Evolutionary conservation across 495 filamentous ascomycete genomes (phyloP), one percentile per base, ranked within the genome.

Genomic region (Haplographium delicatum): DNA sequence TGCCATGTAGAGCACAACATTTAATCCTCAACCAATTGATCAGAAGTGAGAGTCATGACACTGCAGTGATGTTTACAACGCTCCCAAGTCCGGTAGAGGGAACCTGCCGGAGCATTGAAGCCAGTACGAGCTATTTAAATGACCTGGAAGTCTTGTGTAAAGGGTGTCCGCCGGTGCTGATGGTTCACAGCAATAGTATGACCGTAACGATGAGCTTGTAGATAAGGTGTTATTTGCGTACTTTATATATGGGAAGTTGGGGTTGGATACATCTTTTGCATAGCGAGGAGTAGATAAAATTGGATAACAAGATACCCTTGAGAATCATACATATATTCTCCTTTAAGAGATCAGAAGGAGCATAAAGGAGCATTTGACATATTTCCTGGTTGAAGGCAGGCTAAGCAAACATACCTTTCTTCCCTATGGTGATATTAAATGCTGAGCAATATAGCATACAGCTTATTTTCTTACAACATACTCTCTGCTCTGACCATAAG

Each of bases 151-250:
- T 91, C 31, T 65, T 86, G 47, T 88, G 81, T 64, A 72, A 82
- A 56, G 81, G 73, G 2, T 63, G 82, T 44, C 83, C 86, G 38
- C 84, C 89, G 8, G 75, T 82, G 42, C 62, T 94, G 26, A 56
- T 93, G 54, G 85, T 94, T n/a, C 78, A 93, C 68, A 89, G 85
- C 61, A 94, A 93, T 68, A 89, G 85, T 54, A 87, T 94, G 84
- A 91, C 86, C 11, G 88, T 93, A 43, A 93, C 89, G 15, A 90
- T 89, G 68, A 59, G 52, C 35, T 54, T 62, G 46, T 62, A 41
- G 35, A 4, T 5, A 39, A 39, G 35, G 11, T n/a, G 7, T n/a
- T 1, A 2, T 4, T 11, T 1, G 18, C 16, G 35, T 16, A 47
- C n/a, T 13, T 16, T 31, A 30, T 30, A 46, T 11, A 46, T 9